These are phyloP conservation scores for Brassica carinata DNA, from an alignment of 345 rosid genomes.

Conservation along the genomic window DNA sequence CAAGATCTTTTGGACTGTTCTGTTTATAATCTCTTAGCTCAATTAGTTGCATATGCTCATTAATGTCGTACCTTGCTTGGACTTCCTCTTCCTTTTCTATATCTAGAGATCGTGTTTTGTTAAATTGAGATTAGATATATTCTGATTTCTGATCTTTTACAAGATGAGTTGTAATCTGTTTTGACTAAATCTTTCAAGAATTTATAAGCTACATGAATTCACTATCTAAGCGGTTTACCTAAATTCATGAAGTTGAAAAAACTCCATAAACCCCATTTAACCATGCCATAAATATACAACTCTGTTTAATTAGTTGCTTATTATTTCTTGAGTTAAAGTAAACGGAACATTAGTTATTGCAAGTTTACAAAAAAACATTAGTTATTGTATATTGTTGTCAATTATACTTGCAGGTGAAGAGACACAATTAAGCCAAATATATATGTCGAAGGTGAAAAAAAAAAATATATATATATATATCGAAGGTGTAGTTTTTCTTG, in stretches of 20 bases:
- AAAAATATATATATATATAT: too few relatives aligned
- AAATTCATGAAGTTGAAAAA: not conserved
- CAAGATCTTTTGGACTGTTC: conserved; percentile 36
- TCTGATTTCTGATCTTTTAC: not conserved
- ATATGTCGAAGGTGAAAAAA: too few relatives aligned
- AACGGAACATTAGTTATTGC: not conserved
- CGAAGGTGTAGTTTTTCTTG: not conserved
- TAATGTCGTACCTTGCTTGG: conserved; percentile 32
- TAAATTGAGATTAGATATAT: not conserved
- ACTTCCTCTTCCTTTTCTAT: not conserved
- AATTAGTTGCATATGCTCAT: conserved; percentile 40
- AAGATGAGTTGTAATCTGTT: not conserved
- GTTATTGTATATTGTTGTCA: not conserved
- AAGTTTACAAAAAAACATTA: too few relatives aligned
- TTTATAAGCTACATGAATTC: not conserved
- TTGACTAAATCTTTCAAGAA: not conserved
- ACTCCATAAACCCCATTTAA: not conserved
- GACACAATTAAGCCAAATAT: not conserved
- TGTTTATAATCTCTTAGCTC: conserved; percentile 30
- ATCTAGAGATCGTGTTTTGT: not conserved
- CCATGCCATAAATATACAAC: not conserved
- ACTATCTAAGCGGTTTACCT: not conserved
- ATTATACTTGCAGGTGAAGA: not conserved
- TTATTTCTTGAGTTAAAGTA: not conserved
- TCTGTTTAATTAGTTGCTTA: not conserved